These are phyloP conservation scores for Lactifluus subvellereus DNA, from an alignment of 768 basidiomycete species.

Conservation along the genomic window DNA sequence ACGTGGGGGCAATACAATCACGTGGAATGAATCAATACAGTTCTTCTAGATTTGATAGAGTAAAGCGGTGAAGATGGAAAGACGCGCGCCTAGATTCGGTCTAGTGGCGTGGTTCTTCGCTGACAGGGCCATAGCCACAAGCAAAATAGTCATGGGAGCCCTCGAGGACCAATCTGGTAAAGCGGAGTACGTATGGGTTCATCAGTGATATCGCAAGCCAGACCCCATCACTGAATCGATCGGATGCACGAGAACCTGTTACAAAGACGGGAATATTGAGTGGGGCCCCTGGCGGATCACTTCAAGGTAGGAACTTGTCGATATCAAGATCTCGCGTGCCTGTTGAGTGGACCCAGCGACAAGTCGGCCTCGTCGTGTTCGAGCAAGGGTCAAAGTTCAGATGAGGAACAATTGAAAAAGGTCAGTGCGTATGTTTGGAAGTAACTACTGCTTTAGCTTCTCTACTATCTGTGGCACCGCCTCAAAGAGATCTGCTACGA, in stretches of 20 bases:
- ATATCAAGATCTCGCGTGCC: neutral
- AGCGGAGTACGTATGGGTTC: neutral
- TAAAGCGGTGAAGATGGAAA: neutral
- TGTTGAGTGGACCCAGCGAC: neutral
- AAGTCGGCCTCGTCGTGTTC: neutral
- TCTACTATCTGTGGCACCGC: constrained; percentile 86
- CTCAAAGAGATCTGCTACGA: constrained; percentile 91
- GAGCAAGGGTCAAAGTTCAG: neutral
- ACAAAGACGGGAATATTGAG: neutral
- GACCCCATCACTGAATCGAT: neutral
- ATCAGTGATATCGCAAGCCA: neutral
- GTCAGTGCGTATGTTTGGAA: too few species aligned
- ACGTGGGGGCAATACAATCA: neutral
- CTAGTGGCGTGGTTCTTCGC: neutral
- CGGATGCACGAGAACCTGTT: neutral
- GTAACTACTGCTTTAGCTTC: constrained; percentile 56
- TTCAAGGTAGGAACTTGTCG: too few species aligned
- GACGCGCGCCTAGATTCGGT: neutral
- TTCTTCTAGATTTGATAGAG: neutral
- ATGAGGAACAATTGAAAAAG: neutral
- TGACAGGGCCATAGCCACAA: neutral
- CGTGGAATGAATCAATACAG: neutral
- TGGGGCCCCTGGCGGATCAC: neutral
- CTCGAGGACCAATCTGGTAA: neutral
- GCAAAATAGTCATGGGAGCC: too few species aligned